Percentiles rank a stretch among this genome's conserved stretches.
Conservation (phyloP, 2,329 filamentous ascomycete genomes). For the Orbilia brochopaga region DNA sequence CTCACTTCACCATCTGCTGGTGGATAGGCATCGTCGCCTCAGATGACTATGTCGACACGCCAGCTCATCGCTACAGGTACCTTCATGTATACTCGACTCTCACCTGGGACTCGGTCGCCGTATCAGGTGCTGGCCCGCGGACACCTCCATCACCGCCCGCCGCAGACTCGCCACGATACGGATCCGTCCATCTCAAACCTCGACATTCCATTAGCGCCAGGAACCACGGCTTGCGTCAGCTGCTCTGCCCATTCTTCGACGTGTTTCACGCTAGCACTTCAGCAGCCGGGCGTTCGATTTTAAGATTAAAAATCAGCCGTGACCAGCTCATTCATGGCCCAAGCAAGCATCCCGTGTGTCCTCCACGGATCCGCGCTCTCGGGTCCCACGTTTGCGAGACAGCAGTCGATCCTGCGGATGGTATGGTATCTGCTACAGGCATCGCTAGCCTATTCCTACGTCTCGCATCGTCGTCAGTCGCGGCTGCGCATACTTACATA, state of each 20-base stretch:
- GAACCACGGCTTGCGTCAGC: constrained; percentile 36
- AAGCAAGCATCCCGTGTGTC: neutral
- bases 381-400: neutral
- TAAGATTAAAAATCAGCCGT: constrained; percentile 7
- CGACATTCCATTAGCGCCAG: constrained; percentile 7
- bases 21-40: too few relatives aligned
- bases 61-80: neutral
- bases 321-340: too few relatives aligned
- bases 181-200: constrained; percentile 33
- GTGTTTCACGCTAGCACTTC: constrained; percentile 41
- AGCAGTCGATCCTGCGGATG: neutral
- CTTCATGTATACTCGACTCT: neutral
- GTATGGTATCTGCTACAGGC: neutral
- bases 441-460: constrained; percentile 2
- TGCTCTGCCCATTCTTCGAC: constrained; percentile 4
- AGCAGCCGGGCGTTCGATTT: neutral
- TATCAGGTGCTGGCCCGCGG: neutral
- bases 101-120: neutral
- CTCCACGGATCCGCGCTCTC: constrained; percentile 4
- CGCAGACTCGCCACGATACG: constrained; percentile 11
- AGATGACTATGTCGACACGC: too few relatives aligned
- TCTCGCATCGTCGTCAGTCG: neutral
- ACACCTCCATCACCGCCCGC: neutral
- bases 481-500: too few relatives aligned
- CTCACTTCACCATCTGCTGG: too few relatives aligned